phyloP scores from a whole-genome alignment of 768 basidiomycete species.

The Leccinum ochraceum region DNA sequence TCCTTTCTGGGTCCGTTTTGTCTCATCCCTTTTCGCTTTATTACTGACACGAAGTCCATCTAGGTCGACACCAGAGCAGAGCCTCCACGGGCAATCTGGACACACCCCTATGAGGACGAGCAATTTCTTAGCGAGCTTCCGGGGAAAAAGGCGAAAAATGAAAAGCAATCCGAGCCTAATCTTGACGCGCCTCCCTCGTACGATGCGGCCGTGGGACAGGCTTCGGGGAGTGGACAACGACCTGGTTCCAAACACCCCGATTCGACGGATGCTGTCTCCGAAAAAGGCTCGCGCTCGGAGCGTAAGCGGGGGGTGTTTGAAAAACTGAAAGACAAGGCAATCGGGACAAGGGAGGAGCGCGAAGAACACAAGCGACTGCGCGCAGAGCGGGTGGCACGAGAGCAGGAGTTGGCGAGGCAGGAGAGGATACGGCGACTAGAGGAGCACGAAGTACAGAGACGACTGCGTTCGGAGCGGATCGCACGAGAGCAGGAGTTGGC shows the following conservation, averaged over 20 bases:
- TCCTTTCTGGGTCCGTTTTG: constrained; percentile 48
- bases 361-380: constrained; percentile 42
- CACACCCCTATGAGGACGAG: constrained; percentile 71
- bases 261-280: neutral
- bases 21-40: neutral
- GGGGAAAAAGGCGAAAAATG: constrained; percentile 41
- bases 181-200: constrained; percentile 31
- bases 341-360: constrained; percentile 65
- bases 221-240: constrained; percentile 23
- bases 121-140: constrained; percentile 60
- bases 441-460: constrained; percentile 35
- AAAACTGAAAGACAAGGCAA: constrained; percentile 62
- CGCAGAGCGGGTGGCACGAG: constrained; percentile 31
- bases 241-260: neutral
- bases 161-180: constrained; percentile 2
- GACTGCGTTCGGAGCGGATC: constrained; percentile 33
- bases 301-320: constrained; percentile 56
- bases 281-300: constrained; percentile 10
- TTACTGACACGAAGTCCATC: neutral
- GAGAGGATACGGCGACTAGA: constrained; percentile 22
- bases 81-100: constrained; percentile 71
- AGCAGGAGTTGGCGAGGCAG: constrained; percentile 19
- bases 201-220: constrained; percentile 29
- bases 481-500: constrained; percentile 23
- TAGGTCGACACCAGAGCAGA: constrained; percentile 64